Evolutionary conservation across 768 basidiomycete genomes (phyloP).

Genomic region (Boletus eberwhitei): DNA sequence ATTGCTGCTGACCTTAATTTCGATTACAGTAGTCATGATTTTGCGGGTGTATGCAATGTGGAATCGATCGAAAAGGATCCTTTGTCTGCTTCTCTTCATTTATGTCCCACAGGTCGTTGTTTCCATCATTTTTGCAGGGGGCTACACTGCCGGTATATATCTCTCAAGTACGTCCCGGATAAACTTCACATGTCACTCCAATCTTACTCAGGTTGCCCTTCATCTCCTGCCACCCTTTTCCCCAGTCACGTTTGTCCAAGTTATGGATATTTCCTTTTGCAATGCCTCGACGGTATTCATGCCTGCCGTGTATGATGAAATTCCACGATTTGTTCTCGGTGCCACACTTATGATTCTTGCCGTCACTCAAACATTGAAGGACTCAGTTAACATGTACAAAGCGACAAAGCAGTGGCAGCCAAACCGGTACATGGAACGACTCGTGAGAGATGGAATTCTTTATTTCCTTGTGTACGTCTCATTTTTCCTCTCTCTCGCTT

Average conservation of each 20-base stretch:
- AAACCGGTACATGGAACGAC: no score
- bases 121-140: background rate
- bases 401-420: no score
- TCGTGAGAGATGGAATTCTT: no score
- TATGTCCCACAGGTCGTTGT: background rate
- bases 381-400: no score
- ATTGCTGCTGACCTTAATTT: no score
- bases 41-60: conserved; percentile 15
- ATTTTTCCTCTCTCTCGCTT: no score
- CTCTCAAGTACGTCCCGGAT: background rate
- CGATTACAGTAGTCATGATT: conserved; percentile 11
- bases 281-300: background rate
- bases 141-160: background rate
- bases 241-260: background rate
- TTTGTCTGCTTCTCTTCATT: conserved; percentile 1
- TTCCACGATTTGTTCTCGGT: background rate
- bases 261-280: background rate
- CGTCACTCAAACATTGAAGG: no score
- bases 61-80: conserved; percentile 5
- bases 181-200: background rate
- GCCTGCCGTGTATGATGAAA: background rate
- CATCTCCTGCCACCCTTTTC: background rate
- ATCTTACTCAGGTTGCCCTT: background rate
- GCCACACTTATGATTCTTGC: background rate
- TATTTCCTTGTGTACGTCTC: no score